Conservation (phyloP, 78 protist species). For the Creolimax fragrantissima region DNA sequence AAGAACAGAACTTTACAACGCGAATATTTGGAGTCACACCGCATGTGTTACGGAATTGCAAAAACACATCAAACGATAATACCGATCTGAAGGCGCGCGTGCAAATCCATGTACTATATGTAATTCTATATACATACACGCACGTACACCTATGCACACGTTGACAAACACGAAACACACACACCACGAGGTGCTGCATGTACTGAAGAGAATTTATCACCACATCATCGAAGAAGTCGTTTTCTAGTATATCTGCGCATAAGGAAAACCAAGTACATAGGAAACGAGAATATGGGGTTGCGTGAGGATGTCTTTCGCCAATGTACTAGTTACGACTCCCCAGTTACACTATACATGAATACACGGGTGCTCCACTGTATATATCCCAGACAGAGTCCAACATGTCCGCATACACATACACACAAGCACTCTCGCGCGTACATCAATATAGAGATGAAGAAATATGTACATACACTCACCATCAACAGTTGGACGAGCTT, state of each 20-base stretch:
- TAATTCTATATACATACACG: neutral
- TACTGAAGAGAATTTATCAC: neutral
- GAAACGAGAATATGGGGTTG: neutral
- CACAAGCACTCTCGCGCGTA: neutral
- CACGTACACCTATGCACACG: neutral
- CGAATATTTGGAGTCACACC: no score
- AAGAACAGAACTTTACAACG: no score
- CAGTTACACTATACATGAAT: neutral
- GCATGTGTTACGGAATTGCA: no score
- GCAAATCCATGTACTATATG: no score
- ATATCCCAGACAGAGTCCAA: neutral
- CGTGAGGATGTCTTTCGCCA: no score
- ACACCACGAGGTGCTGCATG: neutral
- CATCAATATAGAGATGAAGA: neutral
- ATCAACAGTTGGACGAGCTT: neutral
- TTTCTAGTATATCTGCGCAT: neutral
- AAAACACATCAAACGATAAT: no score
- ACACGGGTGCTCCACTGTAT: no score
- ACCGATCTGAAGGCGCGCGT: no score
- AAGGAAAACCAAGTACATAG: neutral
- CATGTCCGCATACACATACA: neutral
- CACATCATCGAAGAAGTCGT: neutral
- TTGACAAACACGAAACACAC: neutral
- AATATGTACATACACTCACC: neutral
- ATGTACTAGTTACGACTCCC: no score